Base-by-base conservation (phyloP, 2,329 filamentous ascomycete genomes). In the Metarhizium anisopliae region DNA sequence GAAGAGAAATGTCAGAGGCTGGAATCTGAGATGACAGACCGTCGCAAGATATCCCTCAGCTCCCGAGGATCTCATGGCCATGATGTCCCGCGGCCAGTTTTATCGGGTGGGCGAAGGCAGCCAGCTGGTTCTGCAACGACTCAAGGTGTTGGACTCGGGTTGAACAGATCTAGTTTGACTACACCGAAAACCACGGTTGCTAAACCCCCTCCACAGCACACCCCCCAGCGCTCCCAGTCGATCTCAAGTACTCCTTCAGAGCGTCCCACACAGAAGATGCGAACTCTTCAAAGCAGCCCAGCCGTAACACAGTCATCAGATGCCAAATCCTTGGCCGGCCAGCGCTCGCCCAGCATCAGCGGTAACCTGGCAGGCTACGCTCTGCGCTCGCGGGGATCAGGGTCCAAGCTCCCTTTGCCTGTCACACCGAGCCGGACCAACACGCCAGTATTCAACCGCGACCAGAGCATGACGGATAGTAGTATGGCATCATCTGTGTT, bases 401-500 rank as follows among this genome's bases (percentile, higher is more conserved):
- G 63, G 20, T 75, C 73, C 2, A 71, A 69, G 51, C 63, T 75
- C 3, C 73, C 74, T 0, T 62, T 72, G 4, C 68, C 71, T 16
- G 61, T 70, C 16, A 74, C 72, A 2, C 72, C 71, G 10, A 70
- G 65, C 56, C 66, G 70, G 14, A 67, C 66, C 16, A 65, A 62
- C 32, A 74, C 72, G 0, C 72, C 73, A 2, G 65, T 60, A 6
- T 61, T 70, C 32, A 61, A 62, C 51, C 67, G 66, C 14, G 71
- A 74, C 40, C 66, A 66, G 30, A 74, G 70, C 51, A 66, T 72
- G 54, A 72, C 73, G 13, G 73, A 75, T 54, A 75, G 71, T 61
- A 76, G 72, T 64, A 70, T 74, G 68, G 59, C 68, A 0, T 75
- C 72, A 8, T 76, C 74, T 2, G 61, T 72, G 6, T 73, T 76